A percentile compares a stretch with the other conserved stretches of the same genome.
Conservation (phyloP, 164 flowering plant genomes). For the Tinospora cordifolia region DNA sequence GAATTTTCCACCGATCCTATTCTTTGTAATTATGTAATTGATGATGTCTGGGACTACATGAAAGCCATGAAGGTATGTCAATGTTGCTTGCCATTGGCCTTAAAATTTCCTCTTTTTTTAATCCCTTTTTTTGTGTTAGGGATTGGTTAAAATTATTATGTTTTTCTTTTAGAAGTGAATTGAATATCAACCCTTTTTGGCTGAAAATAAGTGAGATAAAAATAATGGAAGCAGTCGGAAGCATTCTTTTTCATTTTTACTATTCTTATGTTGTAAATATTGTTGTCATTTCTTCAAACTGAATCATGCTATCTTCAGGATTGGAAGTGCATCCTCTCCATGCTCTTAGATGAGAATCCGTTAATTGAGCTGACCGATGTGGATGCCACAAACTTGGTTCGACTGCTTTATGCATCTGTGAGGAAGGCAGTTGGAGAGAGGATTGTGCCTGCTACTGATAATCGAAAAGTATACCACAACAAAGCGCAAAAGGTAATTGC, state of each 20-base stretch:
- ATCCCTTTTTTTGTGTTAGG: not conserved
- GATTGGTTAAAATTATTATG: not conserved
- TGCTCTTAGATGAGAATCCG: slow-evolving; percentile 87
- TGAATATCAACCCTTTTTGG: not conserved
- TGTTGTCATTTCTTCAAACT: not conserved
- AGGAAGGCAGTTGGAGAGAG: slow-evolving; percentile 91
- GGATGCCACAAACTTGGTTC: slow-evolving; percentile 84
- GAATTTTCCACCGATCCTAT: slow-evolving; percentile 83
- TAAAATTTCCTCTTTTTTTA: not conserved
- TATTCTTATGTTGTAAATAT: not conserved
- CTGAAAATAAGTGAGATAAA: not conserved
- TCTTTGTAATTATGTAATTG: slow-evolving; percentile 75
- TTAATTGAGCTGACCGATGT: slow-evolving; percentile 73
- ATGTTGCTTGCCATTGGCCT: not conserved
- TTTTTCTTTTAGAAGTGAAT: slow-evolving; percentile 1
- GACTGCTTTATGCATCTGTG: slow-evolving; percentile 74
- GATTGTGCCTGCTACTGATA: slow-evolving; percentile 88
- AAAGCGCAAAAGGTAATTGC: too few relatives aligned
- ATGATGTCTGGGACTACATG: slow-evolving; percentile 98
- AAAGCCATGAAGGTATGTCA: slow-evolving; percentile 81
- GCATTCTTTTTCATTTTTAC: not conserved
- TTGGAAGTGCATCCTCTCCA: slow-evolving; percentile 89
- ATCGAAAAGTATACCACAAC: slow-evolving; percentile 57
- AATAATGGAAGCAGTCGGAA: too few relatives aligned
- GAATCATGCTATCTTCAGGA: slow-evolving; percentile 41